These are phyloP conservation scores for Suillus variegatus DNA, from an alignment of 768 basidiomycete species.

Conservation along the genomic window DNA sequence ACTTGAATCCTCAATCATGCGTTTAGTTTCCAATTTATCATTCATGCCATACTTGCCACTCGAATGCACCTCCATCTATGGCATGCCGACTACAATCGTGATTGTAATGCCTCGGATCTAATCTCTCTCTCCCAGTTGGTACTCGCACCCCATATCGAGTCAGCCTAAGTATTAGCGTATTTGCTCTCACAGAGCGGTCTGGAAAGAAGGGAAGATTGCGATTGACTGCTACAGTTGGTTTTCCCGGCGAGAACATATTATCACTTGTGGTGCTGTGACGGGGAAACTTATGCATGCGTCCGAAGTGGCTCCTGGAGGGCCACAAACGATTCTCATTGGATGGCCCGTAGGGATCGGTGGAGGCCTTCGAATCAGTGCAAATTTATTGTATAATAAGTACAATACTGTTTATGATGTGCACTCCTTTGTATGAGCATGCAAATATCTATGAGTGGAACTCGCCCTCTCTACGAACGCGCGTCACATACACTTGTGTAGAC, in stretches of 20 bases:
- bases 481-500: too few species aligned
- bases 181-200: neutral
- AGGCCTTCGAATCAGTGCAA: too few species aligned
- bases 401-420: too few species aligned
- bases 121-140: neutral
- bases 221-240: neutral
- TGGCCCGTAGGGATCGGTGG: too few species aligned
- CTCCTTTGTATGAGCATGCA: too few species aligned
- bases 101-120: neutral
- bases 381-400: too few species aligned
- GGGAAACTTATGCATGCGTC: neutral
- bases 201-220: neutral
- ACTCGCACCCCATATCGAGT: neutral
- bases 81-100: neutral
- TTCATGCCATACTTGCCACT: slow-evolving; percentile 9
- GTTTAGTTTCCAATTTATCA: slow-evolving; percentile 9
- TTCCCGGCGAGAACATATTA: neutral
- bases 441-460: too few species aligned
- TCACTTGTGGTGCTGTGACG: neutral
- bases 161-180: neutral
- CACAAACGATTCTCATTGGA: neutral
- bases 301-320: neutral
- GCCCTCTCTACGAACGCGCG: too few species aligned
- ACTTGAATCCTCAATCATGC: neutral
- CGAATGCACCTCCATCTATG: slow-evolving; percentile 10